phyloP scores from a whole-genome alignment of 148 eudicot species.

The Euryodendron excelsum region DNA sequence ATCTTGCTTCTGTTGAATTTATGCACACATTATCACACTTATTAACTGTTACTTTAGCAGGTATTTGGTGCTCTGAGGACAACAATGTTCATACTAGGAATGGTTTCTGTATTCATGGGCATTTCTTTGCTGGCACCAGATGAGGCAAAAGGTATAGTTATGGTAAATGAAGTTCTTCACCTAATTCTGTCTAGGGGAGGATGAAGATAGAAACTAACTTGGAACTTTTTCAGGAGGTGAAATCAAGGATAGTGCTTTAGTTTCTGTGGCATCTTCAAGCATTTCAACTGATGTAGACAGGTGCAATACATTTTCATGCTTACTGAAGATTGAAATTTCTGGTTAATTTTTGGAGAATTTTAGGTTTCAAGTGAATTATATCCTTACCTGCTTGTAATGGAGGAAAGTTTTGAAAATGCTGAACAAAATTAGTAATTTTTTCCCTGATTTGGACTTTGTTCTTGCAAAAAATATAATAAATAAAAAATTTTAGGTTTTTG shows the following conservation, averaged over 20 bases:
- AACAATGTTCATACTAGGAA: conserved; percentile 85
- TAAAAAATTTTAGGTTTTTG: no score
- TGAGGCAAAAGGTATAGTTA: conserved; percentile 70
- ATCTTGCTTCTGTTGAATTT: neutral
- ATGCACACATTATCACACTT: neutral
- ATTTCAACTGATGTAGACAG: conserved; percentile 60
- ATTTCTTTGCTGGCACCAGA: conserved; percentile 95
- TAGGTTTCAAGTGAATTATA: neutral
- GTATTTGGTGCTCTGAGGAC: conserved; percentile 80
- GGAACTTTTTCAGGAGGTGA: conserved; percentile 61
- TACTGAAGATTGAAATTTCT: neutral
- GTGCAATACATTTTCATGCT: conserved; percentile 31
- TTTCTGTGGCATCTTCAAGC: conserved; percentile 46
- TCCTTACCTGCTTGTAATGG: neutral
- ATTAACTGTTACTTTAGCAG: conserved; percentile 36
- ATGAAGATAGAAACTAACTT: conserved; percentile 9
- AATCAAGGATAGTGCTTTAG: conserved; percentile 62
- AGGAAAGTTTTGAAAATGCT: no score
- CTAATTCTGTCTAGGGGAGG: neutral
- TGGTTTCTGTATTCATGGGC: conserved; percentile 90
- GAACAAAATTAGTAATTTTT: neutral
- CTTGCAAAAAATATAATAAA: no score
- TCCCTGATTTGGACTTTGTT: neutral
- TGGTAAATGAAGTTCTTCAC: neutral
- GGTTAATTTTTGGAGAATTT: neutral